Evolutionary conservation across 2,329 filamentous ascomycete genomes (phyloP), one percentile per base, ranked within the genome.

Genomic region (Corinectria fuckeliana): DNA sequence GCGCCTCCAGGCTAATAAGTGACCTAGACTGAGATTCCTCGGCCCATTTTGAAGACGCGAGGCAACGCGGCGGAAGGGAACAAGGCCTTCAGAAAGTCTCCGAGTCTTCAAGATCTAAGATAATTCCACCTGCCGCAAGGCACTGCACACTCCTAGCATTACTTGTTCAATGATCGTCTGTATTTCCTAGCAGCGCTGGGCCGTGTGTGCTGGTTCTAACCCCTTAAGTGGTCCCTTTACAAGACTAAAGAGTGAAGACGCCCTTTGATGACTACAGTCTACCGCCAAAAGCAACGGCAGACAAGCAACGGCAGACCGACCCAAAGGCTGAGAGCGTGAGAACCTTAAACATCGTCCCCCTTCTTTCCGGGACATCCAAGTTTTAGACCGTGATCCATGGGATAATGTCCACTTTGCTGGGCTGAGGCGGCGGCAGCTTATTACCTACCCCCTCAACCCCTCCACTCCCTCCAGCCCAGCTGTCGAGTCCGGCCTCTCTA

Each of bases 281-380:
- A 36, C n/a, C n/a, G n/a, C n/a, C n/a, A 30, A 30, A 30, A 36
- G 32, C 6, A 36, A 16, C 32, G 32, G 32, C n/a, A 18, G n/a
- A 18, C n/a, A 36, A 36, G 32, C 21, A n/a, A 44, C 23, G 41
- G 23, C 61, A 53, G 25, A 53, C 63, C 52, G 58, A 63, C 55
- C 61, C 63, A 60, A 62, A 69, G 66, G 66, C 64, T 69, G 54
- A 51, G 61, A 66, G 66, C 64, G 69, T 71, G 69, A 71, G 69
- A 71, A 71, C 69, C 69, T 71, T 71, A 71, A 64, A 69, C 66
- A 47, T 44, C 59, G 41, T 44, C 60, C 59, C 60, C 67, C 25
- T 30, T 39, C 47, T 26, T 45, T 39, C 65, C 62, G 60, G 36
- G 36, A 44, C 50, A 49, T 25, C 55, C 41, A 41, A 47, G 20